Evolutionary conservation across 2,329 filamentous ascomycete genomes (phyloP).

Genomic region (Penicillium verrucosum): DNA sequence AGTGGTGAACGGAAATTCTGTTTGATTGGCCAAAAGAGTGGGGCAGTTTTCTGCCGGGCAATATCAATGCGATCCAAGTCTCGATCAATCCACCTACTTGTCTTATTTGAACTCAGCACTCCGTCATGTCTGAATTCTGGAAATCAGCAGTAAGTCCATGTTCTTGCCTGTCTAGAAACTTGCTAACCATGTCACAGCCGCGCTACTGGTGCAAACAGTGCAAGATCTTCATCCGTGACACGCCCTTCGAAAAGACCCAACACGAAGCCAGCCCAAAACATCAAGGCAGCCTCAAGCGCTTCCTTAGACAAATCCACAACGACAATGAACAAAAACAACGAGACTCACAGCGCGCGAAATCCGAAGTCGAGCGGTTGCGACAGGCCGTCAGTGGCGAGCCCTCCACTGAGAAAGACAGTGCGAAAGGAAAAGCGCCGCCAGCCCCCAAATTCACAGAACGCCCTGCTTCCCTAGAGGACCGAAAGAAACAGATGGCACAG

Average conservation of each 20-base stretch:
- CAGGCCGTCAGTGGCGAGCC: slow-evolving; percentile 61
- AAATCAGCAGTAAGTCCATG: slow-evolving; percentile 71
- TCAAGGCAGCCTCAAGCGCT: slow-evolving; percentile 81
- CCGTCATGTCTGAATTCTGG: slow-evolving; percentile 91
- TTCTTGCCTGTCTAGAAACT: background rate
- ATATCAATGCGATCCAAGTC: background rate
- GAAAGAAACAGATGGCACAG: slow-evolving; percentile 82
- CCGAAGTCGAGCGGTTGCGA: slow-evolving; percentile 82
- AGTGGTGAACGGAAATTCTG: background rate
- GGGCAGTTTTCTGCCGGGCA: background rate
- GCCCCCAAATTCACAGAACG: slow-evolving; percentile 31
- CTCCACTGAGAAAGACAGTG: slow-evolving; percentile 22
- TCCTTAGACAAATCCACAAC: slow-evolving; percentile 83
- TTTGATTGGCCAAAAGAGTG: background rate
- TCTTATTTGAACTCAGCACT: background rate
- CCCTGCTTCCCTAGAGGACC: slow-evolving; percentile 59
- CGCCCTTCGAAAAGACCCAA: slow-evolving; percentile 80
- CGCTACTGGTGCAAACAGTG: slow-evolving; percentile 99
- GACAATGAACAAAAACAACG: slow-evolving; percentile 75
- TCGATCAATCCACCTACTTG: background rate
- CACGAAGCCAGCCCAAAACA: slow-evolving; percentile 85
- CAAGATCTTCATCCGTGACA: slow-evolving; percentile 84
- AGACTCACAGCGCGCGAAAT: slow-evolving; percentile 76
- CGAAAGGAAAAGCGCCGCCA: slow-evolving; percentile 33
- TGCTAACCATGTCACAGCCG: slow-evolving; percentile 50